phyloP scores from a whole-genome alignment of 441 rosid genomes.

The Manihot esculenta region DNA sequence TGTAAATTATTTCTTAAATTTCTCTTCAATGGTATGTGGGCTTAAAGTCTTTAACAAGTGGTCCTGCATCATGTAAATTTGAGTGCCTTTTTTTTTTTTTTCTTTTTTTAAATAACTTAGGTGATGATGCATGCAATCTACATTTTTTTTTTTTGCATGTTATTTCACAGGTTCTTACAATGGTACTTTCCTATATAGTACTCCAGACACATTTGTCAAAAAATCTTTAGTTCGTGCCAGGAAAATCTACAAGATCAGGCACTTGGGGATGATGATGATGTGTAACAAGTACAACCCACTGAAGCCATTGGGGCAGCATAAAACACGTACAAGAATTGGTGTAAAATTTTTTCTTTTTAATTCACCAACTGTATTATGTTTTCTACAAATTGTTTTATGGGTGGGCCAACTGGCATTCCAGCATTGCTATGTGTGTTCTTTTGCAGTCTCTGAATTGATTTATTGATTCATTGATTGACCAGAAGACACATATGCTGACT shows the following conservation, averaged over 20 bases:
- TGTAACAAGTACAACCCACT: slow-evolving; percentile 46
- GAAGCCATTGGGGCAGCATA: slow-evolving; percentile 89
- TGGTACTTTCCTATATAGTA: too few species aligned
- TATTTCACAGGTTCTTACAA: background rate
- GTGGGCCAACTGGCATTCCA: background rate
- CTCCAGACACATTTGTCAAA: too few species aligned
- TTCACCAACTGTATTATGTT: background rate
- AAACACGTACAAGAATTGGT: slow-evolving; percentile 49
- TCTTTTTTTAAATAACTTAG: background rate
- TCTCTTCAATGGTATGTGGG: too few species aligned
- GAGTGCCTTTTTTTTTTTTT: background rate
- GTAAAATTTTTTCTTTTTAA: too few species aligned
- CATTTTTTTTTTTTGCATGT: background rate
- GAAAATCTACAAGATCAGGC: too few species aligned
- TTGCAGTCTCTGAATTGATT: slow-evolving; percentile 1
- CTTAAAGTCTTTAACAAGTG: too few species aligned
- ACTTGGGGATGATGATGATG: slow-evolving; percentile 74
- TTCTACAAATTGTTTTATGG: background rate
- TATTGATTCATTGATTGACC: background rate
- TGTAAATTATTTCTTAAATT: too few species aligned
- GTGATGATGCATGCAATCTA: background rate
- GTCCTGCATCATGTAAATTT: too few species aligned
- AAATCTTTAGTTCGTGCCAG: too few species aligned
- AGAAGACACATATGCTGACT: background rate
- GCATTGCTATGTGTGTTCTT: background rate